Percentiles rank a stretch among this genome's conserved stretches.
Conservation (phyloP, 2,329 filamentous ascomycete genomes). For the Didymella pinodella region DNA sequence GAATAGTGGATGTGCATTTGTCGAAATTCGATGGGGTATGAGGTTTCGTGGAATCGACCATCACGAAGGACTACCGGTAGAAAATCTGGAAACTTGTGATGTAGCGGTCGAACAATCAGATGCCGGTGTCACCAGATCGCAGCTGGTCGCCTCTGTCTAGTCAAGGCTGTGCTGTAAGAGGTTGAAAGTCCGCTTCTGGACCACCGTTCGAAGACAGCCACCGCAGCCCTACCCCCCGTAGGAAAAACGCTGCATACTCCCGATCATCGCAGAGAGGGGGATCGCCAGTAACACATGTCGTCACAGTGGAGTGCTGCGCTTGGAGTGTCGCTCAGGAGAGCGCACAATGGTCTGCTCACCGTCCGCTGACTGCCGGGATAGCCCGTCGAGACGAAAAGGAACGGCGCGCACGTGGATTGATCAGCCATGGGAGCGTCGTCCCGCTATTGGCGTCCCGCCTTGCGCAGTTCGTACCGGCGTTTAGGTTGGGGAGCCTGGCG, state of each 20-base stretch:
- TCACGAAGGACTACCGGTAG: neutral
- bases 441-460: slow-evolving; percentile 24
- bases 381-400: slow-evolving; percentile 22
- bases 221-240: slow-evolving; percentile 9
- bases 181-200: slow-evolving; percentile 10
- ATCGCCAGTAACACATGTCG: slow-evolving; percentile 29
- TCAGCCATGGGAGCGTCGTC: slow-evolving; percentile 26
- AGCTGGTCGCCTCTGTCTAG: neutral
- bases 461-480: slow-evolving; percentile 17
- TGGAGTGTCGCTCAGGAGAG: slow-evolving; percentile 12
- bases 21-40: slow-evolving; percentile 49
- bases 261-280: slow-evolving; percentile 11
- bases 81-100: slow-evolving; percentile 2
- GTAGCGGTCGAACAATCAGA: slow-evolving; percentile 1
- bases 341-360: slow-evolving; percentile 19
- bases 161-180: slow-evolving; percentile 7
- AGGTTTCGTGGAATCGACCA: slow-evolving; percentile 11
- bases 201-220: slow-evolving; percentile 2
- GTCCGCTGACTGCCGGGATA: slow-evolving; percentile 26
- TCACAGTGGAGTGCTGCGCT: slow-evolving; percentile 18
- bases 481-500: slow-evolving; percentile 23
- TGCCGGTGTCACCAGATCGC: slow-evolving; percentile 13
- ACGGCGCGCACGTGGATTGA: slow-evolving; percentile 31
- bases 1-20: slow-evolving; percentile 10
- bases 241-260: slow-evolving; percentile 8